Base-by-base conservation (phyloP, 139 green algal species). In the Eudorina sp. region DNA sequence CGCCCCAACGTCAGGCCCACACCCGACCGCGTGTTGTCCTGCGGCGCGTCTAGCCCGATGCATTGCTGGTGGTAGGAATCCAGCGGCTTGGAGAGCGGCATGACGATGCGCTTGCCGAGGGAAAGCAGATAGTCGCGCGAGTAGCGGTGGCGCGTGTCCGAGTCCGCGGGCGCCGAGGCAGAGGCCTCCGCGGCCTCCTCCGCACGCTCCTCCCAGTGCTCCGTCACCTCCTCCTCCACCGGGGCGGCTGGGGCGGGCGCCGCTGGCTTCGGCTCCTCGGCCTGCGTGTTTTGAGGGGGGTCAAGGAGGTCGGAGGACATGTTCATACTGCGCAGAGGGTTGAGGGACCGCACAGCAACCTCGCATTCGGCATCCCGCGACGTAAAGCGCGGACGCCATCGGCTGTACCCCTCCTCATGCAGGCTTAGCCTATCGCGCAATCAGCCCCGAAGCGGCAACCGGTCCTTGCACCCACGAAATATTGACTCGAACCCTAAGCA, bases 201-300 rank as follows among this genome's bases (percentile, higher is more conserved):
- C 0, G 76, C 86, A 31, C 64, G 74, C 46, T 82, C 64, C 76
- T 90, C 86, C 86, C 86, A 90, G 68, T 86, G 74, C 41, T 90
- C 86, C 46, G 77, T 75, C 75, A 86, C 76, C 36, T 55, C 64
- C 53, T 75, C 83, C 1, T n/a, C n/a, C n/a, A n/a, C n/a, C n/a
- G n/a, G n/a, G n/a, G 48, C 53, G 4, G 64, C 27, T 21, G 31
- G 16, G 2, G 58, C 41, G 6, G 36, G 21, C 2, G 79, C 60
- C 1, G 79, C 23, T 0, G 40, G n/a, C 79, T 53, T 81, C 34
- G 43, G 1, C n/a, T 81, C 73, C n/a, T 81, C 43, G 27, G 43
- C 2, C 6, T 45, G 19, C 45, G 43, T 40, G 25, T 16, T 38
- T 27, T 43, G 64, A 6, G 34, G 64, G 29, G 16, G 64, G 5